Conservation (phyloP, 2,329 filamentous ascomycete genomes). For the Pseudocercospora vitis region DNA sequence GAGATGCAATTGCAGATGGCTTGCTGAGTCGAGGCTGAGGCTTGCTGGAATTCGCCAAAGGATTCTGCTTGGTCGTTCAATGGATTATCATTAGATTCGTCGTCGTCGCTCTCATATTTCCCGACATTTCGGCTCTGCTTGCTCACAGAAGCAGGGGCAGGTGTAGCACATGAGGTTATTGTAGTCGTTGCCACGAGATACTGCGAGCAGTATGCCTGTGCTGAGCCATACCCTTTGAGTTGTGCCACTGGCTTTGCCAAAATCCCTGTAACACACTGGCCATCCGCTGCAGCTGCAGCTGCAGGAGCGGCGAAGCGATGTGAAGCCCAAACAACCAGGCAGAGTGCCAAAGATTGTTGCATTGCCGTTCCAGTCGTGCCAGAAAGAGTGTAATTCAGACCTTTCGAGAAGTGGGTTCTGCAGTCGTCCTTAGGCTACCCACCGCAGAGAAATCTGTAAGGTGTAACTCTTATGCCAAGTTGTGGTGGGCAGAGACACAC, state of each 20-base stretch:
- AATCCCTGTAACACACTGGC: slow-evolving; percentile 12
- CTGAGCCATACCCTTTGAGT: slow-evolving; percentile 18
- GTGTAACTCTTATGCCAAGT: too few relatives aligned
- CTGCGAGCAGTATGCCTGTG: slow-evolving; percentile 15
- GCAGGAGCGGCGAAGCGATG: neutral
- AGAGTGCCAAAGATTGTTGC: neutral
- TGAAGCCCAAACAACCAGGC: neutral
- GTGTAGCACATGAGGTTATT: slow-evolving; percentile 12
- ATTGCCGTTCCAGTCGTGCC: neutral
- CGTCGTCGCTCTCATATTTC: neutral
- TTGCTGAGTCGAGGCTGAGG: neutral
- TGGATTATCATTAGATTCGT: neutral
- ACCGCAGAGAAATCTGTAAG: too few relatives aligned
- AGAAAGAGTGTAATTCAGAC: neutral
- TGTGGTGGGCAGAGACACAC: too few relatives aligned
- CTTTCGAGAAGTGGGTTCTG: neutral
- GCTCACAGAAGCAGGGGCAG: neutral
- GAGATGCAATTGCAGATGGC: slow-evolving; percentile 17
- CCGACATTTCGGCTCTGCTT: neutral
- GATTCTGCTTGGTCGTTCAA: neutral
- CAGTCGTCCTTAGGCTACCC: too few relatives aligned
- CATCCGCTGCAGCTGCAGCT: slow-evolving; percentile 7
- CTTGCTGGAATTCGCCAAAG: slow-evolving; percentile 7
- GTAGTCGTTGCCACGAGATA: slow-evolving; percentile 12
- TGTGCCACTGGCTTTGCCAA: slow-evolving; percentile 8